Conservation (phyloP, 306 rosid species). For the Leucaena leucocephala region DNA sequence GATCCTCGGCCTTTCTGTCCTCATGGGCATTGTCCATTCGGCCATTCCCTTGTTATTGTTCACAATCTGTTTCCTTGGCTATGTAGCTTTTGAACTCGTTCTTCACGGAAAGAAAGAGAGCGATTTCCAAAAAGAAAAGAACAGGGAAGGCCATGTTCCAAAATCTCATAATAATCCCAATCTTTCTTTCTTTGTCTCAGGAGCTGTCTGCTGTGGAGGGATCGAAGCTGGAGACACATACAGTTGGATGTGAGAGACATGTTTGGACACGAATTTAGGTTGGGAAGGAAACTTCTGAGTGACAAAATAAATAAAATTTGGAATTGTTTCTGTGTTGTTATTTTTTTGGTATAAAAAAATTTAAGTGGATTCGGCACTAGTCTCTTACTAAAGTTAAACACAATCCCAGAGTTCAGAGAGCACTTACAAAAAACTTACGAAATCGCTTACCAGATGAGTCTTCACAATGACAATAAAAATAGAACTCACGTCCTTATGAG, state of each 20-base stretch:
- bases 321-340: background rate
- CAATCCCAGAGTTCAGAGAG: too few relatives aligned
- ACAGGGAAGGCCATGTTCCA: constrained; percentile 34
- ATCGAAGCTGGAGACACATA: constrained; percentile 39
- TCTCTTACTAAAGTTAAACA: too few relatives aligned
- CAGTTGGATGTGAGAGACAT: constrained; percentile 42
- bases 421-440: too few relatives aligned
- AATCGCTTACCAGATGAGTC: too few relatives aligned
- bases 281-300: constrained; percentile 7
- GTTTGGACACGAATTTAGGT: constrained; percentile 39
- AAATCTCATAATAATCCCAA: constrained; percentile 8
- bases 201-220: constrained; percentile 15
- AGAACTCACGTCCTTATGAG: too few relatives aligned
- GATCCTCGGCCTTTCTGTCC: background rate
- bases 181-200: background rate
- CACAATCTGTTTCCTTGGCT: too few relatives aligned
- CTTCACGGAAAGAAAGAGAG: constrained; percentile 19
- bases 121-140: constrained; percentile 20
- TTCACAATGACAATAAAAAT: too few relatives aligned
- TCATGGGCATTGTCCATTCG: too few relatives aligned
- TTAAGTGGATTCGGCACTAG: too few relatives aligned
- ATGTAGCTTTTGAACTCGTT: constrained; percentile 14
- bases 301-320: constrained; percentile 3
- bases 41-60: too few relatives aligned
- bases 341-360: too few relatives aligned